phyloP scores from a whole-genome alignment of 2,329 filamentous ascomycete genomes.

The Diaporthe eres region DNA sequence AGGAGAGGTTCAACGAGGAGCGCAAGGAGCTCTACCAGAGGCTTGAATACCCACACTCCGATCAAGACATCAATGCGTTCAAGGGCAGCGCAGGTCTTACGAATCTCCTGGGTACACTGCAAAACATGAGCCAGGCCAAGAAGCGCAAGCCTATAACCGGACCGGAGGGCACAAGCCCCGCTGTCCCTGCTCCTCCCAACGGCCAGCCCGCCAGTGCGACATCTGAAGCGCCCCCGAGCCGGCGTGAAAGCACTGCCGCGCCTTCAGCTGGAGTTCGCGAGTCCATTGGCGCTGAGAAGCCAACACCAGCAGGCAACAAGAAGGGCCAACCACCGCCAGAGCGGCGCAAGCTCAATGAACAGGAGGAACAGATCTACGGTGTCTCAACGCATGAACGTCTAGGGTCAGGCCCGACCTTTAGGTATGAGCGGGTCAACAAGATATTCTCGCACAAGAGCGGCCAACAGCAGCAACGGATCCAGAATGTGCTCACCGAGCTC shows the following conservation, averaged over 20 bases:
- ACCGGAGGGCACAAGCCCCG: slow-evolving; percentile 67
- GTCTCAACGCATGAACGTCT: slow-evolving; percentile 89
- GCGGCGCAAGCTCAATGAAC: slow-evolving; percentile 78
- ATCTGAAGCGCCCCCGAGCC: slow-evolving; percentile 55
- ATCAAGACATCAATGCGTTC: slow-evolving; percentile 75
- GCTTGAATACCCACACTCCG: slow-evolving; percentile 82
- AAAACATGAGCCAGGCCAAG: slow-evolving; percentile 89
- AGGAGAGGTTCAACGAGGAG: slow-evolving; percentile 89
- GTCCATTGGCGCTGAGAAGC: slow-evolving; percentile 59
- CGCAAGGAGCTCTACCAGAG: slow-evolving; percentile 88
- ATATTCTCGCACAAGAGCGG: slow-evolving; percentile 83
- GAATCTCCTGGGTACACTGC: slow-evolving; percentile 62
- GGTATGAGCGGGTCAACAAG: slow-evolving; percentile 85
- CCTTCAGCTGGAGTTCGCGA: slow-evolving; percentile 58
- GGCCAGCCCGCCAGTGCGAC: slow-evolving; percentile 53
- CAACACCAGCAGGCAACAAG: slow-evolving; percentile 60
- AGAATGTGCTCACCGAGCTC: slow-evolving; percentile 78
- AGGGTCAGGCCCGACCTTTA: slow-evolving; percentile 88
- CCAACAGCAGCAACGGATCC: slow-evolving; percentile 82
- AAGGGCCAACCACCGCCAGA: slow-evolving; percentile 67
- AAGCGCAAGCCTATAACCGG: slow-evolving; percentile 83
- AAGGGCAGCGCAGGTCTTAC: slow-evolving; percentile 38
- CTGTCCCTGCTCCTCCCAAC: slow-evolving; percentile 52
- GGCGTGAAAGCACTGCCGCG: slow-evolving; percentile 68
- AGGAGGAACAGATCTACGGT: slow-evolving; percentile 85